phyloP scores from a whole-genome alignment of 257 asterid species.

The Jacaranda mimosifolia region DNA sequence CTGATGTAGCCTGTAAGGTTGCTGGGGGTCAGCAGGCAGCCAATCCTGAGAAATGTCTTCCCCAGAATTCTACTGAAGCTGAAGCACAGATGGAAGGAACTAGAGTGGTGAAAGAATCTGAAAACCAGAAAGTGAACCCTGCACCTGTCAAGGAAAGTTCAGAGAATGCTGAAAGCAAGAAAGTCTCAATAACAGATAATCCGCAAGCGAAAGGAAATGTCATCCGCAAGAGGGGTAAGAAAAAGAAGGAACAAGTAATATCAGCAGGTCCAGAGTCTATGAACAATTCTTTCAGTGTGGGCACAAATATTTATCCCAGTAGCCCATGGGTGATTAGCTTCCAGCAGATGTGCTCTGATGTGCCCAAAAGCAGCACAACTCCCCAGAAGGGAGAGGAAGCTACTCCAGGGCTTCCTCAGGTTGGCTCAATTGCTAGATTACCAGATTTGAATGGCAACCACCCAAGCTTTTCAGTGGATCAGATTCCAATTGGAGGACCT shows the following conservation, averaged over 20 bases:
- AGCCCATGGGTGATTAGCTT: slow-evolving; percentile 40
- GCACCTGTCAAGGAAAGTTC: slow-evolving; percentile 30
- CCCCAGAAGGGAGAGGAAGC: slow-evolving; percentile 35
- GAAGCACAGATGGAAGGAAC: slow-evolving; percentile 27
- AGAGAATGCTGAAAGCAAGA: slow-evolving; percentile 23
- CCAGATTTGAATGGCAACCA: slow-evolving; percentile 58
- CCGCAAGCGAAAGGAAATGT: slow-evolving; percentile 25
- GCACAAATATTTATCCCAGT: slow-evolving; percentile 23
- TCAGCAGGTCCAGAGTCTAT: slow-evolving; percentile 33
- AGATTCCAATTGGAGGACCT: slow-evolving; percentile 45
- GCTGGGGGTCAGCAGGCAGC: slow-evolving; percentile 2
- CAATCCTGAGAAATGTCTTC: not conserved
- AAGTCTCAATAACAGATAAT: slow-evolving; percentile 28
- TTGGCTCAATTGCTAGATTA: slow-evolving; percentile 34
- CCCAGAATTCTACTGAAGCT: slow-evolving; percentile 12
- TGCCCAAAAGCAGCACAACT: slow-evolving; percentile 36
- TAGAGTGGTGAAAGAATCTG: slow-evolving; percentile 30
- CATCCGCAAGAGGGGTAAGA: slow-evolving; percentile 38
- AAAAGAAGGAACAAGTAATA: slow-evolving; percentile 44
- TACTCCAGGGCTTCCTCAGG: slow-evolving; percentile 35
- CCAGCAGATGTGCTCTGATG: slow-evolving; percentile 38
- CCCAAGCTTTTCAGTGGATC: slow-evolving; percentile 42
- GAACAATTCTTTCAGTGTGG: slow-evolving; percentile 15
- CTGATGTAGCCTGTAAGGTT: slow-evolving; percentile 40
- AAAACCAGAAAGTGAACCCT: slow-evolving; percentile 13